Conservation (phyloP, 176 grass and related monocot genomes). For the Tillandsia leiboldiana region DNA sequence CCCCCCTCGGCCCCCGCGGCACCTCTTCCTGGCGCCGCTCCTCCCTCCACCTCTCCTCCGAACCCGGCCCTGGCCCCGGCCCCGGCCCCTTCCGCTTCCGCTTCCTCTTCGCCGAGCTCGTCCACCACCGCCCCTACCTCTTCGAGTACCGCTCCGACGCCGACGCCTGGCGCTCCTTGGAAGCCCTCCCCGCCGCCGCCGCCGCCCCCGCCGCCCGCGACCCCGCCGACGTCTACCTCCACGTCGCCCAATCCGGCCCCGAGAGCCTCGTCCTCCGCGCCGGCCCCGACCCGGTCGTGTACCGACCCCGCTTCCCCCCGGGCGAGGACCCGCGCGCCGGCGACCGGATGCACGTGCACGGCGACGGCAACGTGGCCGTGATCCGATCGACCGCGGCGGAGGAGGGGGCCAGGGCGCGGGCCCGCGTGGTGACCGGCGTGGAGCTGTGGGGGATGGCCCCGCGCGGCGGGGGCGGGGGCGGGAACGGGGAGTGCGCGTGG, state of each 20-base stretch:
- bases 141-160: conserved; percentile 80
- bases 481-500: conserved; percentile 34
- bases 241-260: conserved; percentile 40
- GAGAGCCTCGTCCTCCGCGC: conserved; percentile 65
- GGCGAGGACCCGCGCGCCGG: conserved; percentile 7
- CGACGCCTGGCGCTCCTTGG: conserved; percentile 48
- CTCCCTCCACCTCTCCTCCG: conserved; percentile 69
- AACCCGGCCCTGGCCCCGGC: conserved; percentile 52
- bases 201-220: not conserved
- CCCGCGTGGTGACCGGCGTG: conserved; percentile 49
- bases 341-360: conserved; percentile 66
- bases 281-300: conserved; percentile 28
- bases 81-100: conserved; percentile 63
- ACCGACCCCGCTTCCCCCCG: conserved; percentile 63
- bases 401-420: conserved; percentile 26
- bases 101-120: conserved; percentile 87
- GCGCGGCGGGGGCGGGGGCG: conserved; percentile 10
- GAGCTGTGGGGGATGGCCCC: conserved; percentile 55
- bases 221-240: conserved; percentile 41
- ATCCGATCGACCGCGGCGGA: conserved; percentile 52
- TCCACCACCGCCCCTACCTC: conserved; percentile 47
- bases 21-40: conserved; percentile 90
- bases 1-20: conserved; percentile 82
- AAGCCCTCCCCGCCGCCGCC: conserved; percentile 18
- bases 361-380: conserved; percentile 67